These are phyloP conservation scores for Epichloe uncinata DNA, from an alignment of 2,329 filamentous ascomycete species.

Conservation along the genomic window DNA sequence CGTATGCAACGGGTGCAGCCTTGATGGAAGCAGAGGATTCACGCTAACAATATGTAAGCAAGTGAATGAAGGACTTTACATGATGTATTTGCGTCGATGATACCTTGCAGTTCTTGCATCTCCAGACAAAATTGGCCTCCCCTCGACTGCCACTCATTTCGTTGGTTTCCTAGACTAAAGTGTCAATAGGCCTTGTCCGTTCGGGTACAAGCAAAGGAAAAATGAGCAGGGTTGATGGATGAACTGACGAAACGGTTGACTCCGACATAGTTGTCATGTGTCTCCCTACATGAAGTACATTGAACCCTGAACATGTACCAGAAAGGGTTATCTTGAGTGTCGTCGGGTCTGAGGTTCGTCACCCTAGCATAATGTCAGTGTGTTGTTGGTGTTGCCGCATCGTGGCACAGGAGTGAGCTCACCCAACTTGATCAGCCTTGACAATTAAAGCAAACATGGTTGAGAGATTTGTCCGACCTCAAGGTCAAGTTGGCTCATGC, in stretches of 20 bases:
- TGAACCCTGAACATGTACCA: conserved; percentile 97
- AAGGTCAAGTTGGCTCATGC: neutral
- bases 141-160: conserved; percentile 87
- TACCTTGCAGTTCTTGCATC: conserved; percentile 95
- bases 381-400: neutral
- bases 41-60: conserved; percentile 34
- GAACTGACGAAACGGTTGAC: conserved; percentile 73
- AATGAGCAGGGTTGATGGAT: neutral
- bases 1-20: conserved; percentile 57
- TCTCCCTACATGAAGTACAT: conserved; percentile 93
- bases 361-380: conserved; percentile 43
- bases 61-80: neutral
- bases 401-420: conserved; percentile 13
- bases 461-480: neutral
- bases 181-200: conserved; percentile 6
- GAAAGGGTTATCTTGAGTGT: conserved; percentile 71
- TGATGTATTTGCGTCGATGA: neutral
- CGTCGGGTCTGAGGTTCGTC: conserved; percentile 74
- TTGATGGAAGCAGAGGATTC: conserved; percentile 80
- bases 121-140: conserved; percentile 99
- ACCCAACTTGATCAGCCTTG: conserved; percentile 59
- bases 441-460: conserved; percentile 53
- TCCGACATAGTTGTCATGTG: conserved; percentile 72
- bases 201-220: neutral
- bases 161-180: conserved; percentile 55